These are phyloP conservation scores for Kodamaea derodonti DNA, from an alignment of 1,139 yeast species.

Conservation along the genomic window DNA sequence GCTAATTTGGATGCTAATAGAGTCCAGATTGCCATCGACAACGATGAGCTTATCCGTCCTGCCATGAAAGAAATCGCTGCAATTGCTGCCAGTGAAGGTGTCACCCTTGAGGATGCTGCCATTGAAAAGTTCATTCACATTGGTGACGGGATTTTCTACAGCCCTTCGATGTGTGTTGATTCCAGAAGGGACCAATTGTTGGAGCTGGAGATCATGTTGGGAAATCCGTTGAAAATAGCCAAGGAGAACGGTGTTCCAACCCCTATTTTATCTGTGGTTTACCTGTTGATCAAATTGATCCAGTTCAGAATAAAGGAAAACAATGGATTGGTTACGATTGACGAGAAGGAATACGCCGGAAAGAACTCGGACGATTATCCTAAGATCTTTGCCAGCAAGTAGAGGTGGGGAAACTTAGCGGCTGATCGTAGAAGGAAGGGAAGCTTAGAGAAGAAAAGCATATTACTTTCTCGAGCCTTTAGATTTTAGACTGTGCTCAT, in stretches of 20 bases:
- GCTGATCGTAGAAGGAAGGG: too few species aligned
- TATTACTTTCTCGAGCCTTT: too few species aligned
- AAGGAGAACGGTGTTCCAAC: constrained; percentile 48
- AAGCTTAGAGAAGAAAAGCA: too few species aligned
- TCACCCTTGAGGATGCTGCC: constrained; percentile 41
- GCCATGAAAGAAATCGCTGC: constrained; percentile 63
- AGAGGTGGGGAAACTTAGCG: too few species aligned
- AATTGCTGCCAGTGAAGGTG: constrained; percentile 64
- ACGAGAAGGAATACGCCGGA: constrained; percentile 25
- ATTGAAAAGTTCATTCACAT: constrained; percentile 50
- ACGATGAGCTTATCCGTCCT: constrained; percentile 48
- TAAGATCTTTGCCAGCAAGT: constrained; percentile 17
- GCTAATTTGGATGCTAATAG: constrained; percentile 54
- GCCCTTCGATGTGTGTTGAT: constrained; percentile 77
- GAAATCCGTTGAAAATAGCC: constrained; percentile 66
- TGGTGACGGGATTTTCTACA: constrained; percentile 62
- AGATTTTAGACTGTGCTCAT: too few species aligned
- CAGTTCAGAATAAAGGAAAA: constrained; percentile 60
- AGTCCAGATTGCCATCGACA: constrained; percentile 51
- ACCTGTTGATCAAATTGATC: constrained; percentile 52
- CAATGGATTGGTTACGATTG: constrained; percentile 37
- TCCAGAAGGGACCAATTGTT: constrained; percentile 63
- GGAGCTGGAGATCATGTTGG: constrained; percentile 69
- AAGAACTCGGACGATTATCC: constrained; percentile 32
- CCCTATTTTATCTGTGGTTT: constrained; percentile 57